Percentiles rank a stretch among this genome's conserved stretches.
Conservation (phyloP, 2,329 filamentous ascomycete genomes). For the Penicillium sp. region DNA sequence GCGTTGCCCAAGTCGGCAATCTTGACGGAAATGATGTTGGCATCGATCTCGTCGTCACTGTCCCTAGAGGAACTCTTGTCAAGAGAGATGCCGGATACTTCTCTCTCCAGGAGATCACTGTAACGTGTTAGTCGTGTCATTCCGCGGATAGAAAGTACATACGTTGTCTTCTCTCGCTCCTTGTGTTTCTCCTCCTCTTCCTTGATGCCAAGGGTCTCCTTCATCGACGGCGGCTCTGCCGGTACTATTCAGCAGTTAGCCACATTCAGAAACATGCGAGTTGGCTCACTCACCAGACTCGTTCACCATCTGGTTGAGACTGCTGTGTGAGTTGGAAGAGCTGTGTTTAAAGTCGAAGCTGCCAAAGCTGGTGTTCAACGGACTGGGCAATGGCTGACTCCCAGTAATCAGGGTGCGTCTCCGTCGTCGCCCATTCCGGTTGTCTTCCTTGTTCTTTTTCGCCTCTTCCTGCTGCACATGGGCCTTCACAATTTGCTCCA, state of each 20-base stretch:
- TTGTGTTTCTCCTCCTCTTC: conserved; percentile 67
- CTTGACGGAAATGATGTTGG: conserved; percentile 92
- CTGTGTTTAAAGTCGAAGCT: conserved; percentile 64
- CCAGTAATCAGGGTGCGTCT: conserved; percentile 93
- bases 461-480: conserved; percentile 71
- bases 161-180: conserved; percentile 91
- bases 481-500: conserved; percentile 96
- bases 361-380: conserved; percentile 87
- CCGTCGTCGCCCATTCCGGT: conserved; percentile 84
- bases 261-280: conserved; percentile 26
- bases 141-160: conserved; percentile 42
- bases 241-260: conserved; percentile 41
- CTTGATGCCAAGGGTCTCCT: conserved; percentile 52
- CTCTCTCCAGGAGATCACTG: conserved; percentile 84
- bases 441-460: conserved; percentile 77
- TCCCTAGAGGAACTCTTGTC: conserved; percentile 62
- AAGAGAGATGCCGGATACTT: conserved; percentile 91
- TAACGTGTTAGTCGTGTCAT: conserved; percentile 19
- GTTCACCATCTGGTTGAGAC: conserved; percentile 79
- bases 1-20: conserved; percentile 98
- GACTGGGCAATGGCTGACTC: conserved; percentile 92
- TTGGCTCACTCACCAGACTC: conserved; percentile 62
- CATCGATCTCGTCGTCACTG: conserved; percentile 34
- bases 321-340: conserved; percentile 66
- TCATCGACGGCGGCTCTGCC: conserved; percentile 56